Conservation (phyloP, 2,329 filamentous ascomycete species). For the Rutstroemia sp. region DNA sequence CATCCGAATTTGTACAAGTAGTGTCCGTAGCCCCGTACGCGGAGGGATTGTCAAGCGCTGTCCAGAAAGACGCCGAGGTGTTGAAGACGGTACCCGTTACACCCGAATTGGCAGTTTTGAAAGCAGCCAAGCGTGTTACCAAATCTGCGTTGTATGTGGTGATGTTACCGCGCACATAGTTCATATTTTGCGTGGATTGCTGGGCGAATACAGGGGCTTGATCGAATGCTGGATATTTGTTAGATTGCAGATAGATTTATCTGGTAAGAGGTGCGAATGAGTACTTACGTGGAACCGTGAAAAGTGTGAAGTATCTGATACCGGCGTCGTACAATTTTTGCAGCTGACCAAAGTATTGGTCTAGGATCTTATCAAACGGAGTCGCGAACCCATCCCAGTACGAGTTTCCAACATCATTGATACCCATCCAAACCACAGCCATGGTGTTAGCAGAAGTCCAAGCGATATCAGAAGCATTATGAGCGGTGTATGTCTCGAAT, state of each 20-base stretch:
- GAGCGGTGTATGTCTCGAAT: background rate
- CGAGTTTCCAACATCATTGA: slow-evolving; percentile 3
- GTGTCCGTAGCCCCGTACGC: background rate
- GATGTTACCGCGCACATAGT: background rate
- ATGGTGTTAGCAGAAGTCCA: slow-evolving; percentile 2
- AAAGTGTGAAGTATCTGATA: background rate
- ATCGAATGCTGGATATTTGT: background rate
- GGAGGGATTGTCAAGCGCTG: background rate
- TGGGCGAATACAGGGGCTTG: background rate
- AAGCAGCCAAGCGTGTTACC: background rate
- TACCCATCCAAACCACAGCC: background rate
- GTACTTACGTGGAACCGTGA: background rate
- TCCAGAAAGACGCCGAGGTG: background rate
- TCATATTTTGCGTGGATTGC: background rate
- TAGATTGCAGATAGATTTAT: background rate
- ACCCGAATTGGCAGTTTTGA: background rate
- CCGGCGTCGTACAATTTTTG: background rate
- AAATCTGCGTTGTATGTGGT: background rate
- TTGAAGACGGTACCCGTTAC: background rate
- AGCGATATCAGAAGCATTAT: background rate
- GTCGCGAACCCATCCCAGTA: slow-evolving; percentile 2
- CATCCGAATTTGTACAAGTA: slow-evolving; percentile 1
- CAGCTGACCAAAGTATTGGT: background rate
- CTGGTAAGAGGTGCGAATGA: background rate
- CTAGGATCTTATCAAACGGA: background rate